A percentile compares a stretch with the other conserved stretches of the same genome.
Conservation (phyloP, 2,329 filamentous ascomycete species). For the Diatrype stigma region DNA sequence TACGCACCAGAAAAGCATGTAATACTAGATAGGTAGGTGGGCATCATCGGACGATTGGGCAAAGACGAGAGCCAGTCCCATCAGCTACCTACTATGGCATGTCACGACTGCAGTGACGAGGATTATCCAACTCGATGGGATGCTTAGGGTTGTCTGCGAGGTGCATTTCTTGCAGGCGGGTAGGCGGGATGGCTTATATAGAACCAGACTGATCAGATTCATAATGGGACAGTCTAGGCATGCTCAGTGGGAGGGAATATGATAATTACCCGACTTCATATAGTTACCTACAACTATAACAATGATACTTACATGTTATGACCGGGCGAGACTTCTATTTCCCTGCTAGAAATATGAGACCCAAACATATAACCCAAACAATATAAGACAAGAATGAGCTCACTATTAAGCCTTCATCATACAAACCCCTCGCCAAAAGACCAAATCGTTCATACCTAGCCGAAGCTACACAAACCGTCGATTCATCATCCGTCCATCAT, state of each 20-base stretch:
- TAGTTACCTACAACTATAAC: no score
- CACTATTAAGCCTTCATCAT: background rate
- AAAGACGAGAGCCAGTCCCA: background rate
- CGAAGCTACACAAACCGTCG: background rate
- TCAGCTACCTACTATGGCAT: background rate
- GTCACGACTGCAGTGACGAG: no score
- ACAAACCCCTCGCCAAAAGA: background rate
- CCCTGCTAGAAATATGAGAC: no score
- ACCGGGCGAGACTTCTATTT: no score
- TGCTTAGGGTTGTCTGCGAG: background rate
- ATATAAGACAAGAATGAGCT: no score
- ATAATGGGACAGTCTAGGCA: background rate
- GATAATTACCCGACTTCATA: background rate
- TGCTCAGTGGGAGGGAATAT: background rate
- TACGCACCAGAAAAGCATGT: background rate
- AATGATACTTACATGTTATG: no score
- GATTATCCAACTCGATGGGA: background rate
- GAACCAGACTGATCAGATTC: background rate
- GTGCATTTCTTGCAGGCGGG: background rate
- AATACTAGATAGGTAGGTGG: no score
- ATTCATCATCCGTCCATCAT: background rate
- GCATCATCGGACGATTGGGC: background rate
- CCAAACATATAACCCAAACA: no score
- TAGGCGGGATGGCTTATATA: background rate
- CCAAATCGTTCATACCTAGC: background rate